Evolutionary conservation across 768 basidiomycete species (phyloP), one percentile per base, ranked within the genome.

Genomic region (Tylopilus intermedius): DNA sequence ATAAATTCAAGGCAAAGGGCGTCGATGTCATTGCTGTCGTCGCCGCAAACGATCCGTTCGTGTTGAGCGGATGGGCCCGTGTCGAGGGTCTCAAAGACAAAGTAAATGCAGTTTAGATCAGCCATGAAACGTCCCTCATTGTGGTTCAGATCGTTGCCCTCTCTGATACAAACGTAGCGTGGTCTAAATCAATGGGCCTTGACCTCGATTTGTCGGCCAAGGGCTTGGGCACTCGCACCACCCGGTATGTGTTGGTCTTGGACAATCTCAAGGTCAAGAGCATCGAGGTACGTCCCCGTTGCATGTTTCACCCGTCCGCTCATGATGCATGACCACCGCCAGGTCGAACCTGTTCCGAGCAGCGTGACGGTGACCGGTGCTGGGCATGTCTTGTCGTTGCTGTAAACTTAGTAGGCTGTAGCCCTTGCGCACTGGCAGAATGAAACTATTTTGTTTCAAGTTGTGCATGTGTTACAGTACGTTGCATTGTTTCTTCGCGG

Each of bases 261-360:
- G 84, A 92, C 43, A 76, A 88, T 63, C 76, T 88, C 49, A 79
- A 82, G 55, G 80, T 92, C 60, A 80, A 79, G 55, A 83, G 85
- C 60, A 60, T 90, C 49, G 78, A 69, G 63, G 86, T 82, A 57
- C 47, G 77, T 70, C 27, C 39, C 59, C 15, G 8, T 58, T 22
- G 2, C 3, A 35, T 45, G 42, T 15, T 8, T 11, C 2, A 0
- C 13, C 6, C 5, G 13, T 30, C 55, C 30, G 30, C 9, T 62
- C 42, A 53, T 33, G 18, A 18, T 18, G 18, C 18, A 18, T 18
- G 21, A 1, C 10, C 21, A 2, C 29, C 0, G 14, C 33, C 1
- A 65, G 63, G 51, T 65, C 45, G 62, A 63, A 21, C 11, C 4
- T 1, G 24, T 18, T 14, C 47, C 59, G 1, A 37, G 57, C 29